Percentiles rank a stretch among this genome's conserved stretches.
phyloP scores from a whole-genome alignment of 768 basidiomycete species.

The Cystobasidium tubakii region DNA sequence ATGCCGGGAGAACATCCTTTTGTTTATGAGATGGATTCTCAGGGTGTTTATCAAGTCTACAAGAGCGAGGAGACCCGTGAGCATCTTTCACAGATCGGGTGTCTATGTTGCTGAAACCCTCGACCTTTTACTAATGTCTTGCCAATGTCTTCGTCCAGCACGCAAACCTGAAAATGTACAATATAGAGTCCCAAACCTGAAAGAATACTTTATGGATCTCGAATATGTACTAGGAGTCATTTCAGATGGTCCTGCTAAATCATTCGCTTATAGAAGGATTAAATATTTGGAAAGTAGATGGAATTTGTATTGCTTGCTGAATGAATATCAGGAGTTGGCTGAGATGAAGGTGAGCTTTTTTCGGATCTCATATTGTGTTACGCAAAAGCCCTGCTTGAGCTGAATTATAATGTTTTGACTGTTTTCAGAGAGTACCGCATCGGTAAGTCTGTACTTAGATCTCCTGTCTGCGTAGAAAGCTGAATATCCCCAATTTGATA shows the following conservation, averaged over 20 bases:
- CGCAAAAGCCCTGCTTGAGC: background rate
- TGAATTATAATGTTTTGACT: background rate
- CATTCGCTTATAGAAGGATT: slow-evolving; percentile 83
- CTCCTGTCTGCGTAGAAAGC: too few species aligned
- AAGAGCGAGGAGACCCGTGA: slow-evolving; percentile 32
- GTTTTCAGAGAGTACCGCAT: slow-evolving; percentile 66
- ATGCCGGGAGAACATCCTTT: slow-evolving; percentile 70
- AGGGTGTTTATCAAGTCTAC: slow-evolving; percentile 87
- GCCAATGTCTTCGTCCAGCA: too few species aligned
- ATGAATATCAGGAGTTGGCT: slow-evolving; percentile 86
- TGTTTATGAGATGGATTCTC: slow-evolving; percentile 63
- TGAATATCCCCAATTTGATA: slow-evolving; percentile 47
- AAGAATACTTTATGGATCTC: slow-evolving; percentile 93
- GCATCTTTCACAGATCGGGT: background rate
- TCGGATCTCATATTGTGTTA: too few species aligned
- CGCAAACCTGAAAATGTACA: slow-evolving; percentile 54
- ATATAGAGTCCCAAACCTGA: slow-evolving; percentile 73
- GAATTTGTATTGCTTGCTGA: slow-evolving; percentile 81
- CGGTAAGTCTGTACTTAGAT: slow-evolving; percentile 57
- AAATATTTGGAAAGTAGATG: slow-evolving; percentile 91
- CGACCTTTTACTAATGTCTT: too few species aligned
- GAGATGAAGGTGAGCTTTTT: slow-evolving; percentile 80
- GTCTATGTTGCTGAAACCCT: too few species aligned
- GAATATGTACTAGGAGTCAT: slow-evolving; percentile 86
- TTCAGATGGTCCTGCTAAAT: slow-evolving; percentile 90